Evolutionary conservation across 2,329 filamentous ascomycete species (phyloP).

Genomic region (Aspergillus pseudotamarii): DNA sequence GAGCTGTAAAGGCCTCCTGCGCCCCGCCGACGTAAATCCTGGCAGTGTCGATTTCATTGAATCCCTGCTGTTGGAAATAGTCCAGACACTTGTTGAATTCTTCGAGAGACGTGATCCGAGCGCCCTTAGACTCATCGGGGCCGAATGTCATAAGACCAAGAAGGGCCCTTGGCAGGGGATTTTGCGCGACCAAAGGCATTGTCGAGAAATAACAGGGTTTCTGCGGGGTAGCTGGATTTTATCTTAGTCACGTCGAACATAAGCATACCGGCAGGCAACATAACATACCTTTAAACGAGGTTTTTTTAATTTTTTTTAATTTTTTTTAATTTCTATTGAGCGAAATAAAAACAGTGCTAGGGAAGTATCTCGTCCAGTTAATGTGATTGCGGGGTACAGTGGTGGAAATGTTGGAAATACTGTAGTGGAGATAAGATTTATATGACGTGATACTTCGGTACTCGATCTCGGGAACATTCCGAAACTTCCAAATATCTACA

Average conservation of each 20-base stretch:
- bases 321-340: not conserved
- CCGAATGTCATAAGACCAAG: constrained; percentile 87
- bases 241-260: not conserved
- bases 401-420: no score
- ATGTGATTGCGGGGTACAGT: not conserved
- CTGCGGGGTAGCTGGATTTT: not conserved
- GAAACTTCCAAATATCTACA: no score
- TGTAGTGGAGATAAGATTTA: no score
- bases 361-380: not conserved
- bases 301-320: not conserved
- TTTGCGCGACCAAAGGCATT: constrained; percentile 44
- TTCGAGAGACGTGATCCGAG: constrained; percentile 70
- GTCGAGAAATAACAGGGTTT: not conserved
- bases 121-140: constrained; percentile 63
- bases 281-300: not conserved
- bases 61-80: constrained; percentile 74
- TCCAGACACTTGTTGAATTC: constrained; percentile 75
- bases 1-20: constrained; percentile 77
- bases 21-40: constrained; percentile 70
- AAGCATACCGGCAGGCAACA: not conserved
- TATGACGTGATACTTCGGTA: no score
- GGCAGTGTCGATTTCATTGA: constrained; percentile 84
- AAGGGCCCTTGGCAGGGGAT: constrained; percentile 68
- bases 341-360: not conserved
- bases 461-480: no score